Evolutionary conservation across 768 basidiomycete genomes (phyloP), one percentile per base, ranked within the genome.

Genomic region (Strobilomyces dryophilus): DNA sequence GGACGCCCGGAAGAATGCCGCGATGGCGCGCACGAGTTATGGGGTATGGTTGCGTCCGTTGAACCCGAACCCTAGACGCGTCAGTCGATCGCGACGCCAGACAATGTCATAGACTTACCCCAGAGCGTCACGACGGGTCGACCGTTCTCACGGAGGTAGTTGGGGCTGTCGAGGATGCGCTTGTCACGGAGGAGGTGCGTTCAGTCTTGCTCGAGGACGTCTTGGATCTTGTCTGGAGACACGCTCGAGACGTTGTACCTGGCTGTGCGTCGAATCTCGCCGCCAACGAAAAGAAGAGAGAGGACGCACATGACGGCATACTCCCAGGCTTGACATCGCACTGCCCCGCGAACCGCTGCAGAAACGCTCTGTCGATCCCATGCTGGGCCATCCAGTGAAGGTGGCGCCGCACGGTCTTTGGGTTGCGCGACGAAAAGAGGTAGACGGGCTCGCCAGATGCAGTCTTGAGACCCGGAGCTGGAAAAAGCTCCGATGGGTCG

Each of bases 311-410:
- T 24, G 24, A n/a, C 85, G 11, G 90, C 85, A 67, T 83, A 92
- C 79, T 79, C 0, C 72, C 72, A 8, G 77, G 74, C 34, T 81
- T 70, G 35, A 77, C 41, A 61, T 89, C 87, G 39, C 81, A 83
- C 62, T 89, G 79, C 3, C 81, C 78, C 1, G 79, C 79, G 62
- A 91, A 92, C 4, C 91, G 82, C 66, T 92, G 89, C 20, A 92
- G 64, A 70, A 92, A 93, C 4, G 24, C 24, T 2, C 24, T 4
- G 24, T 24, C 24, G 4, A 24, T 4, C 24, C 24, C 24, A 24
- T 24, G 24, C 4, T 24, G 24, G 24, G 24, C 24, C 24, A 24
- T 24, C 24, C 24, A 24, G 24, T 24, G 24, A 24, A 24, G 4
- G 24, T 24, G 24, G 24, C 24, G 24, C 24, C 4, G 24, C 2